Conservation (phyloP, 2,329 filamentous ascomycete genomes). For the Epichloe coenophiala region DNA sequence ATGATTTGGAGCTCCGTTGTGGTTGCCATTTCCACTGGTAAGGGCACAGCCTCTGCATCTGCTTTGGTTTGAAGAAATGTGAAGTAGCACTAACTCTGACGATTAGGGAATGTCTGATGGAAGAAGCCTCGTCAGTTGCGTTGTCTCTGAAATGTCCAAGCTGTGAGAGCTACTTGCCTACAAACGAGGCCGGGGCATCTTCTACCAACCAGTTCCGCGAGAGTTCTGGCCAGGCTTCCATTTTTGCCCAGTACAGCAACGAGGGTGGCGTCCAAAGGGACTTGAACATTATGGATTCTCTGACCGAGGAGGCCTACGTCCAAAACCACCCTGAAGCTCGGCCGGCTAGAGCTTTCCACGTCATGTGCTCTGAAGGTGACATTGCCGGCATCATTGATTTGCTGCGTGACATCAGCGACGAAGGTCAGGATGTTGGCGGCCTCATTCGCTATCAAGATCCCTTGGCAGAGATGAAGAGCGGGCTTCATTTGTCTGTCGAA, state of each 20-base stretch:
- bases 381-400: constrained; percentile 55
- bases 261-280: constrained; percentile 60
- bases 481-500: constrained; percentile 57
- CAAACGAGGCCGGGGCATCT: constrained; percentile 28
- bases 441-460: constrained; percentile 62
- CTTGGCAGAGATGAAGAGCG: constrained; percentile 50
- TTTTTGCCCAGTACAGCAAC: constrained; percentile 56
- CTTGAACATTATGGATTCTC: constrained; percentile 57
- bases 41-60: neutral
- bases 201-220: constrained; percentile 32
- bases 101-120: constrained; percentile 61
- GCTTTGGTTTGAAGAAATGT: neutral
- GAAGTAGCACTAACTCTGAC: neutral
- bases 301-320: constrained; percentile 64
- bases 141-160: constrained; percentile 51
- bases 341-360: constrained; percentile 57
- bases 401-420: constrained; percentile 42
- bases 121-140: constrained; percentile 48
- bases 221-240: constrained; percentile 24
- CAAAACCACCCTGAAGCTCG: constrained; percentile 55
- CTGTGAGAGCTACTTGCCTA: constrained; percentile 33
- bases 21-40: constrained; percentile 75
- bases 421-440: constrained; percentile 24
- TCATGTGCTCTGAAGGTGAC: constrained; percentile 65
- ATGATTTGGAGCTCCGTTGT: constrained; percentile 58